Base-by-base conservation (phyloP, 2,329 filamentous ascomycete species). In the Nemania bipapillata region DNA sequence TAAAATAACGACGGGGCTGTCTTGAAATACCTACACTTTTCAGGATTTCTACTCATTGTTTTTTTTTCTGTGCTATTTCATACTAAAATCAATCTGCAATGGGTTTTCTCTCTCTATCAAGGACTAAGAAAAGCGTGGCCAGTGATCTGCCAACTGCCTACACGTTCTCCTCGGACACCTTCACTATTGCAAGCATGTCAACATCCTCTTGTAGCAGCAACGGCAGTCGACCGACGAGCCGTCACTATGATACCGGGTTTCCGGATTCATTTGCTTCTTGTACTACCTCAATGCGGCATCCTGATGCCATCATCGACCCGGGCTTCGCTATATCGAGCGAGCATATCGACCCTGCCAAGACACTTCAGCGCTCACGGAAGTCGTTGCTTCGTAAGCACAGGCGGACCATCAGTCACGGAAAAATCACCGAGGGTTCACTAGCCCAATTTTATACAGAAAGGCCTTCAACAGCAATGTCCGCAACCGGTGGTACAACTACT, bases 241-340 rank as follows among this genome's bases (percentile, higher is more conserved):
- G 76, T 32, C 73, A 76, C 40, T 73, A 77, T 61, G 74, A 78
- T 49, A 79, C 77, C 20, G 77, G 77, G 30, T 79, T 78, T 50
- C 77, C 73, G 75, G 81, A 82, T 20, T 76, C 73, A 7, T 78
- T 79, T 55, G 73, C 75, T 42, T 62, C 72, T 53, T 82, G 84
- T 69, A 90, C 89, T 73, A 91, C 89, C 15, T 89, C 87, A 2
- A 81, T 87, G 17, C 86, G 86, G 22, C 88, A 90, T 68, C 89
- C 89, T 24, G 87, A 89, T 20, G 89, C 89, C 66, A 84, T 89
- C 72, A 82, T 86, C 6, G 85, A 84, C 15, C 84, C 84, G 56
- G 83, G 87, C 69, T 88, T 87, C 52, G 84, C 81, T 73, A 87
- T 91, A 66, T 84, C 83, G 45, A 83, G 85, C 62, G 83, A 86